Percentiles rank a stretch among this genome's conserved stretches.
phyloP scores from a whole-genome alignment of 768 basidiomycete species.

The Termitomyces sp. region DNA sequence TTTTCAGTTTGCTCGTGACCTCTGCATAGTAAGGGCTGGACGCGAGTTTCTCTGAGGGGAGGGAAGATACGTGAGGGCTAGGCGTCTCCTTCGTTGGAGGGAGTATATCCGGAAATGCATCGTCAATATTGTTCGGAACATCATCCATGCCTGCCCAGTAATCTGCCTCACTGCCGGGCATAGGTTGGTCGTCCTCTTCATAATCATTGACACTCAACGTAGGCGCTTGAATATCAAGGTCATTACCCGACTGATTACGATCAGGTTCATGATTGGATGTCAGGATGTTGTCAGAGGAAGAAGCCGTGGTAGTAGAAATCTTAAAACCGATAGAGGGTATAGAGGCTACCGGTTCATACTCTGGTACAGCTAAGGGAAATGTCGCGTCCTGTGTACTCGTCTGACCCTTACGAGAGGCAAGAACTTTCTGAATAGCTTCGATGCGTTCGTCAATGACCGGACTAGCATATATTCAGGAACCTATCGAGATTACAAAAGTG shows the following conservation, averaged over 20 bases:
- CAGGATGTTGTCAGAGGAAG: background rate
- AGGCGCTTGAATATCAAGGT: background rate
- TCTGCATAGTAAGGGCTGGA: slow-evolving; percentile 37
- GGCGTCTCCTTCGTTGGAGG: slow-evolving; percentile 13
- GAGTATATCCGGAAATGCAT: slow-evolving; percentile 13
- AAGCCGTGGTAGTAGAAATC: background rate
- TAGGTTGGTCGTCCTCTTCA: slow-evolving; percentile 15
- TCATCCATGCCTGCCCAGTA: slow-evolving; percentile 45
- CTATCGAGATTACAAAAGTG: background rate
- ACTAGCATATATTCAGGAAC: slow-evolving; percentile 16
- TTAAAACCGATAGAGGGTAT: background rate
- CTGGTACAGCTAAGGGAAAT: background rate
- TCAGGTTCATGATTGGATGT: background rate
- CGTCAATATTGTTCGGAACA: slow-evolving; percentile 27
- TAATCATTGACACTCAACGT: background rate
- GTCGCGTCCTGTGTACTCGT: background rate
- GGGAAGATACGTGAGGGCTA: slow-evolving; percentile 5
- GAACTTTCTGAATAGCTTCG: slow-evolving; percentile 27
- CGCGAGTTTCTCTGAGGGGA: slow-evolving; percentile 11
- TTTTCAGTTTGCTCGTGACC: slow-evolving; percentile 44
- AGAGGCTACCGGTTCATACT: background rate
- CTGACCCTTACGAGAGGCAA: slow-evolving; percentile 18
- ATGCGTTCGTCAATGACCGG: slow-evolving; percentile 31
- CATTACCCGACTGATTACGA: background rate
- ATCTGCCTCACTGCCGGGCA: slow-evolving; percentile 36